Evolutionary conservation across 2,329 filamentous ascomycete species (phyloP), one percentile per base, ranked within the genome.

Genomic region (Hirsutella thompsonii): DNA sequence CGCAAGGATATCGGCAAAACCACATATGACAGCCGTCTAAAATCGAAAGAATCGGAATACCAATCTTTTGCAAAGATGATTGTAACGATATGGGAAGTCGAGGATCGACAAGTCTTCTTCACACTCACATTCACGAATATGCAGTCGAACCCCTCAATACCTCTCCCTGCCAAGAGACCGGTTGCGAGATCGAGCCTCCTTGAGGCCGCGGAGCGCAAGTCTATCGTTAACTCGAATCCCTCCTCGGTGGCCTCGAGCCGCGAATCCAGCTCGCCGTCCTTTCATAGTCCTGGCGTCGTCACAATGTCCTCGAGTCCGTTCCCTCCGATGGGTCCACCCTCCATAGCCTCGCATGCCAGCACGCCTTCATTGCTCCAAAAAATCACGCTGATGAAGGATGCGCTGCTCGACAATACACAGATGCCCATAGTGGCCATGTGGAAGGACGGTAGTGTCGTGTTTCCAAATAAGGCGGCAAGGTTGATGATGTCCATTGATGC

Each of bases 361-460:
- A 68, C 74, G 2, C 77, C 81, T 0, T 81, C 81, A 0, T 66
- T 82, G 11, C 68, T 87, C 20, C 78, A 84, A 50, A 90, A 88
- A 55, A 75, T 84, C 41, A 76, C 74, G 8, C 67, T 79, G 39
- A 76, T 90, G 64, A 89, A 88, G 56, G 83, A 89, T 54, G 82
- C 83, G 1, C 68, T 89, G 18, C 63, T 90, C 6, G 82, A 87
- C 53, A 83, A 78, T 32, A 83, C 84, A 20, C 73, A 77, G 45
- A 78, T 85, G 54, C 83, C 84, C 0, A 80, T 86, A 19, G 65
- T 88, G 36, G 80, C 81, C 20, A 83, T 88, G 77, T 89, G 84
- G 84, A 82, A 80, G 53, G 84, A 90, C 48, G 76, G 81, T 40
- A 81, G 75, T 37, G 77, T 87, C 37, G 79, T 76, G 0, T 78